Evolutionary conservation across 768 basidiomycete species (phyloP), one percentile per base, ranked within the genome.

Genomic region (Serendipita vermifera): DNA sequence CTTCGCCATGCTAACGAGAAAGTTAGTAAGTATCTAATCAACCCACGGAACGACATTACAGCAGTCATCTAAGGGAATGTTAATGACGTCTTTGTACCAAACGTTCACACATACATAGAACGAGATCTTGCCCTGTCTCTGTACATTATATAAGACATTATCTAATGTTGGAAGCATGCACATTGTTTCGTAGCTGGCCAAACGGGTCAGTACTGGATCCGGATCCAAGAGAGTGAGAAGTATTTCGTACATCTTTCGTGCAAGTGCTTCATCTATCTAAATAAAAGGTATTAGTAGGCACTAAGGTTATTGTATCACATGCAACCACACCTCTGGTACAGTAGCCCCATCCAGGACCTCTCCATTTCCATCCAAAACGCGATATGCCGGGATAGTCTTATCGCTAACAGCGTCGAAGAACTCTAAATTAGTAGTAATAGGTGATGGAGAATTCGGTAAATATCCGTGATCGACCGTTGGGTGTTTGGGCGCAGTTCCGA

Each of bases 121-220:
- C 3, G 85, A 86, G 61, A 89, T 89, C 69, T 88, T 89, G 26
- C 92, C 92, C 67, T 97, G 92, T 5, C 92, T 79, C 65, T 97
- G 92, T 6, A 92, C 81, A 62, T 92, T 92, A 69, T 91, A 87
- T 14, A 97, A 74, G 33, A 94, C 73, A 61, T 82, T 91, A 70
- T 96, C 92, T 66, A 93, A 71, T 36, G 82, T 80, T 0, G 92
- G 92, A 55, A 89, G 70, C 29, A 87, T 73, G 56, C 78, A 77
- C 85, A 89, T 90, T 57, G 82, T 71, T 67, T 85, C 81, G 63
- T 87, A 92, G 59, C 82, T 82, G 48, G 58, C 46, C 5, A 66
- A 33, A 14, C 15, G 27, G 11, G 46, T 9, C 9, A 20, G 39
- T 7, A 43, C 26, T 33, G 31, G 0, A 9, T 35, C 5, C 14